Evolutionary conservation across 2,329 filamentous ascomycete species (phyloP), one percentile per base, ranked within the genome.

Genomic region (Fusarium sp.): DNA sequence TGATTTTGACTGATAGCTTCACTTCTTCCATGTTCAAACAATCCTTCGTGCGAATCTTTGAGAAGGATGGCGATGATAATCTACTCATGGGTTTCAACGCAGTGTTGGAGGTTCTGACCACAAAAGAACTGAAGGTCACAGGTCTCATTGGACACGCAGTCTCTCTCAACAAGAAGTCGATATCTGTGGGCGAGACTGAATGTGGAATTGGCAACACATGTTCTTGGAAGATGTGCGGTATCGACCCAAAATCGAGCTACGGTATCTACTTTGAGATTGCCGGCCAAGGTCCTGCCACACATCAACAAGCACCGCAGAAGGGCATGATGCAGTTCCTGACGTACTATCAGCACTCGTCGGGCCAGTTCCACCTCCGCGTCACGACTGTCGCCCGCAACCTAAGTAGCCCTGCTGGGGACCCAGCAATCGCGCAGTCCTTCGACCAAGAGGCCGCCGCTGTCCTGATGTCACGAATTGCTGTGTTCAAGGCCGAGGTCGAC

Each of bases 1-100:
- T 99, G 92, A 97, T 99, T 73, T 85, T 99, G 74, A 98, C 96
- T 4, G 96, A 99, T 82, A 98, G 95, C 82, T 99, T 99, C 82
- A 98, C 96, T 8, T 97, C 96, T 0, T 98, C 96, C 66, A 98
- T 99, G 92, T 99, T 98, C 88, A 98, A 96, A 85, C 96, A 99
- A 82, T 98, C 96, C 0, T 99, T 99, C 80, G 93, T 97, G 58
- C 93, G 97, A 67, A 92, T 99, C 24, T 99, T 99, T 80, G 96
- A 99, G 82, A 98, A 98, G 84, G 96, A 99, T 80, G 94, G 89
- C 4, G 93, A 97, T 67, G 96, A 98, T 75, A 98, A 98, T 81
- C 89, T 99, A 20, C 85, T 97, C 15, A 99, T 99, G 96, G 96
- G 95, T 50, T 99, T 99, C 87, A 99, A 99, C 80, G 96, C 95